These are phyloP conservation scores for Coemansia guatemalensis DNA, from an alignment of 192 early-diverging fungal species.

Conservation along the genomic window DNA sequence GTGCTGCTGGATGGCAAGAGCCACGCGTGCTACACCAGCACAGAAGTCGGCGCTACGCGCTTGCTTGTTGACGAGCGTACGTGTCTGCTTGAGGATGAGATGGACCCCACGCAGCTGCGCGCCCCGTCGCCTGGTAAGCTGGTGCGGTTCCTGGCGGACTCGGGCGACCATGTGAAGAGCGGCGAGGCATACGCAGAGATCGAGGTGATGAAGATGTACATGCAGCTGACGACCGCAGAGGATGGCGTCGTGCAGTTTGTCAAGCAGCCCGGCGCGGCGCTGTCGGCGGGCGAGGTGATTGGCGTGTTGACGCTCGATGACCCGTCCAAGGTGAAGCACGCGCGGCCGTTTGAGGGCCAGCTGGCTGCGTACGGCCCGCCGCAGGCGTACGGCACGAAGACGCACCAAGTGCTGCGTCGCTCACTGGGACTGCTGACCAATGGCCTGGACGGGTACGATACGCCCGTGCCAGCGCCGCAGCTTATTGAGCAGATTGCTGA, in stretches of 20 bases:
- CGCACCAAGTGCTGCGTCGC: constrained; percentile 77
- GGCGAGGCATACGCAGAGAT: constrained; percentile 97
- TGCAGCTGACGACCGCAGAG: constrained; percentile 91
- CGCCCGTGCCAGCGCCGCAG: constrained; percentile 53
- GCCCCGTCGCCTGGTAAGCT: constrained; percentile 97
- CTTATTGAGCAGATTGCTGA: constrained; percentile 72
- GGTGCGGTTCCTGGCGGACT: constrained; percentile 89
- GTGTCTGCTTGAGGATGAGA: constrained; percentile 92
- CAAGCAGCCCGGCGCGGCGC: constrained; percentile 81
- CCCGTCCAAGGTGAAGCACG: constrained; percentile 86
- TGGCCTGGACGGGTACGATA: constrained; percentile 83
- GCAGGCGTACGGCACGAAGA: constrained; percentile 82
- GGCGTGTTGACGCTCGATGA: constrained; percentile 93
- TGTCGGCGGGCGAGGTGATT: constrained; percentile 91
- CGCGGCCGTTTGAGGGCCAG: constrained; percentile 79
- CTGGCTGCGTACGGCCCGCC: constrained; percentile 71
- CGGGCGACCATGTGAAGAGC: constrained; percentile 83
- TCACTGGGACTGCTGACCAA: constrained; percentile 65
- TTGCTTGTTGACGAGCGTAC: constrained; percentile 91
- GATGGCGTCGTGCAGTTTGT: constrained; percentile 87
- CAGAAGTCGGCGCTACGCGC: constrained; percentile 85
- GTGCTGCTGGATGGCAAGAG: constrained; percentile 88
- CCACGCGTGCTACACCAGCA: constrained; percentile 88
- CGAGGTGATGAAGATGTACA: constrained; percentile 99
- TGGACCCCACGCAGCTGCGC: constrained; percentile 94